A percentile compares a stretch with the other conserved stretches of the same genome.
Conservation (phyloP, 768 basidiomycete genomes). For the Hebeloma cylindrosporum region DNA sequence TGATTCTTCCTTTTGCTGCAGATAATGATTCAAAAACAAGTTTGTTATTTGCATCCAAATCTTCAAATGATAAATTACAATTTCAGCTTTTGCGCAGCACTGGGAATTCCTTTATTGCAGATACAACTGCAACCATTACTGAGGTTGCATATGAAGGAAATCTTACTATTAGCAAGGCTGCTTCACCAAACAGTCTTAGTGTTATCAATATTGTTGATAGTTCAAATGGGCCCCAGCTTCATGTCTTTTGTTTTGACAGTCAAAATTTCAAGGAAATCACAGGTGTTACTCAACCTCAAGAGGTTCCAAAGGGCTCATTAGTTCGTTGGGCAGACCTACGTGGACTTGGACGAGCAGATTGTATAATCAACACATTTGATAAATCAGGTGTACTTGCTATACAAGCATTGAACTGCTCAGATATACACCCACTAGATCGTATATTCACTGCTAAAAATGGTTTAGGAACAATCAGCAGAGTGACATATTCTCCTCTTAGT, state of each 20-base stretch:
- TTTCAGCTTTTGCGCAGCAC: neutral
- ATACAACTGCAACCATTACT: neutral
- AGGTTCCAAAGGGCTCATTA: neutral
- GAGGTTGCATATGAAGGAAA: neutral
- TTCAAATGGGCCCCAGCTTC: neutral
- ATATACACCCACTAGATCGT: neutral
- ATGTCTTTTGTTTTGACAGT: conserved; percentile 1
- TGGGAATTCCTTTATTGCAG: neutral
- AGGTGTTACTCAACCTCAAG: neutral
- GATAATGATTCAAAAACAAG: too few relatives aligned
- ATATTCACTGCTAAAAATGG: neutral
- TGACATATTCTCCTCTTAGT: conserved; percentile 1
- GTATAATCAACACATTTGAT: neutral
- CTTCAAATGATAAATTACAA: neutral
- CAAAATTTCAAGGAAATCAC: neutral
- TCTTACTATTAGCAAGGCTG: neutral
- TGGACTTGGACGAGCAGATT: conserved; percentile 1
- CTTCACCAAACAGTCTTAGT: neutral
- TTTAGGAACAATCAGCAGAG: neutral
- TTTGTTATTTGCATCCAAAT: too few relatives aligned
- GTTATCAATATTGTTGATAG: neutral
- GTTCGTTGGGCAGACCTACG: conserved; percentile 2
- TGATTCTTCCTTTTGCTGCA: too few relatives aligned
- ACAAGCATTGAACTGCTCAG: neutral
- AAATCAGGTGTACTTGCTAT: neutral